These are phyloP conservation scores for Cucurbita pepo DNA, from an alignment of 306 rosid genomes.

Conservation along the genomic window DNA sequence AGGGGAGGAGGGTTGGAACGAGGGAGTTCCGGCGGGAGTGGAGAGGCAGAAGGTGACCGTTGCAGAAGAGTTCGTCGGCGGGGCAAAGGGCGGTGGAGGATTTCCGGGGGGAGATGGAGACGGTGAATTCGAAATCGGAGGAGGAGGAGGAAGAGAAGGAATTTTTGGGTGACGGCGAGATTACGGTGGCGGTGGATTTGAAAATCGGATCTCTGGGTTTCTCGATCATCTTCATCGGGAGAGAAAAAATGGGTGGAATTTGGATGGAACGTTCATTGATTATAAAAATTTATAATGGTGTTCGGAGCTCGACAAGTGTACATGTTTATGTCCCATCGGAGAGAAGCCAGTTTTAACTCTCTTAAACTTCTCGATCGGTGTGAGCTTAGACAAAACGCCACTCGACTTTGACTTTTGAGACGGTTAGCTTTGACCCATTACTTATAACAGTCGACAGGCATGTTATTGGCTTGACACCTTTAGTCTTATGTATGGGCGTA, in stretches of 20 bases:
- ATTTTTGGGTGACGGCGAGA: constrained; percentile 34
- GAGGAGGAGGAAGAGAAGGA: constrained; percentile 40
- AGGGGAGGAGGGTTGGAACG: constrained; percentile 34
- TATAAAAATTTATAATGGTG: not conserved
- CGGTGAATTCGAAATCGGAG: constrained; percentile 46
- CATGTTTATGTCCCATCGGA: not conserved
- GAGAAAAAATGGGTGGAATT: not conserved
- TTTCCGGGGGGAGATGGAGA: constrained; percentile 43
- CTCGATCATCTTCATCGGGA: constrained; percentile 16
- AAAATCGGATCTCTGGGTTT: not conserved
- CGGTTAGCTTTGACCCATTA: no score
- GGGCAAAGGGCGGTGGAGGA: constrained; percentile 32
- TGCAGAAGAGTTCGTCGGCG: constrained; percentile 60
- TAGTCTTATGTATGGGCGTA: no score
- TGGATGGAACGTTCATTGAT: not conserved
- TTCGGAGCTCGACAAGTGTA: not conserved
- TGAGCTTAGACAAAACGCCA: no score
- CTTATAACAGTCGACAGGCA: no score
- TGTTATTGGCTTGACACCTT: no score
- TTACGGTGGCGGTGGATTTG: constrained; percentile 21
- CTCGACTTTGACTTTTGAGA: no score
- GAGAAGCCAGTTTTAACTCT: not conserved
- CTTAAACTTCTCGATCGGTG: not conserved
- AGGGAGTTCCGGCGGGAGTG: constrained; percentile 34
- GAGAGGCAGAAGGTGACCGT: constrained; percentile 43